Evolutionary conservation across 768 basidiomycete species (phyloP).

Genomic region (Termitomyces sp.): DNA sequence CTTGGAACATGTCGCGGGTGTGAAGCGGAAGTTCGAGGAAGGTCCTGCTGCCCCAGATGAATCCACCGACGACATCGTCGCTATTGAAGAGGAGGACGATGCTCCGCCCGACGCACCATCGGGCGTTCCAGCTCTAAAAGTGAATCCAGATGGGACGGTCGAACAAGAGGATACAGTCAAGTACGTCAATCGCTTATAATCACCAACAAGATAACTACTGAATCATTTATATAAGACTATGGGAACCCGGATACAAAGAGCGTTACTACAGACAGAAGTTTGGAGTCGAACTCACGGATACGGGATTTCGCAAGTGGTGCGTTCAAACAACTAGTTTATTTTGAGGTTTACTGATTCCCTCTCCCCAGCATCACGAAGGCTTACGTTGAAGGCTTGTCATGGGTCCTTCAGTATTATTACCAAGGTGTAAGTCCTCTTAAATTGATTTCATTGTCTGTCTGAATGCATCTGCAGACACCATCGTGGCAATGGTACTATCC

Average conservation of each 20-base stretch:
- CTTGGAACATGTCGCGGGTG: constrained; percentile 19
- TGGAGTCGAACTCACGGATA: constrained; percentile 64
- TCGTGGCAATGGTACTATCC: constrained; percentile 99
- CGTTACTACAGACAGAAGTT: constrained; percentile 96
- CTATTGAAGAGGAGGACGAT: constrained; percentile 49
- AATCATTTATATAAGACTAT: constrained; percentile 53
- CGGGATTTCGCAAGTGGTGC: constrained; percentile 68
- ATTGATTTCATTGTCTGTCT: neutral
- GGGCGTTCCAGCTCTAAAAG: constrained; percentile 56
- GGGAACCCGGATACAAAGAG: constrained; percentile 94
- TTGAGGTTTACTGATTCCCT: neutral
- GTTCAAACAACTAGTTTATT: constrained; percentile 17
- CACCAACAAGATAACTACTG: neutral
- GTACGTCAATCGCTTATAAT: constrained; percentile 40
- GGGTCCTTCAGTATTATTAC: constrained; percentile 98
- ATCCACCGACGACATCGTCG: constrained; percentile 38
- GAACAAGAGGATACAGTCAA: constrained; percentile 91
- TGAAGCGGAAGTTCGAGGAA: constrained; percentile 48
- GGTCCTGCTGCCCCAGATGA: constrained; percentile 33
- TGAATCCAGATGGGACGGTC: constrained; percentile 89
- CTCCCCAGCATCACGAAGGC: constrained; percentile 59
- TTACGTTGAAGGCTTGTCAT: constrained; percentile 93
- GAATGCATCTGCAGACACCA: constrained; percentile 52
- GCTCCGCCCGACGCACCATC: constrained; percentile 33
- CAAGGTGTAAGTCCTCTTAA: constrained; percentile 68